Percentiles rank a stretch among this genome's conserved stretches.
phyloP scores from a whole-genome alignment of 2,329 filamentous ascomycete species.

The Diplodia mutila region DNA sequence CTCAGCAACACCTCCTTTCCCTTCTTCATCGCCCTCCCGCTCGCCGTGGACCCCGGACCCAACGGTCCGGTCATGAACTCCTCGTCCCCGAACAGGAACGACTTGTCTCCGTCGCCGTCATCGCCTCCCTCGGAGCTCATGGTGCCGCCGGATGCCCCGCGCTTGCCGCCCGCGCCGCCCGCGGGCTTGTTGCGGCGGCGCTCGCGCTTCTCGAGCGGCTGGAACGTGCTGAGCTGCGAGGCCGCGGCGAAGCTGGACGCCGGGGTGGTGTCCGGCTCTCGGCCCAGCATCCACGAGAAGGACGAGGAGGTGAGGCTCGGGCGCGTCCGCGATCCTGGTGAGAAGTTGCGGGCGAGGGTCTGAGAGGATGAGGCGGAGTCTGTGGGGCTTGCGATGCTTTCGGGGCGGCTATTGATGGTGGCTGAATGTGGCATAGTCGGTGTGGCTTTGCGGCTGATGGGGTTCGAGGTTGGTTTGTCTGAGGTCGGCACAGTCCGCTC shows the following conservation, averaged over 20 bases:
- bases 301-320: slow-evolving; percentile 73
- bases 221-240: slow-evolving; percentile 1
- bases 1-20: slow-evolving; percentile 34
- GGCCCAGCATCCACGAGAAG: slow-evolving; percentile 75
- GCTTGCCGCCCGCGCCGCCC: background rate
- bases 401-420: slow-evolving; percentile 27
- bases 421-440: slow-evolving; percentile 26
- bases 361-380: background rate
- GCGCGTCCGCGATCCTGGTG: slow-evolving; percentile 52
- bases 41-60: slow-evolving; percentile 25
- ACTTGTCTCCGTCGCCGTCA: background rate
- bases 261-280: slow-evolving; percentile 32
- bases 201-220: slow-evolving; percentile 22
- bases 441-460: slow-evolving; percentile 11
- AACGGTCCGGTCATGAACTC: slow-evolving; percentile 30
- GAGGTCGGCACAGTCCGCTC: slow-evolving; percentile 10
- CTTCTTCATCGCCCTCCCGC: slow-evolving; percentile 30
- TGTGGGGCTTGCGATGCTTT: background rate
- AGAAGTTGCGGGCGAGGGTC: slow-evolving; percentile 22
- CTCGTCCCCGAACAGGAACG: slow-evolving; percentile 47
- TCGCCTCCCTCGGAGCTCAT: background rate
- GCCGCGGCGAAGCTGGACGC: slow-evolving; percentile 37
- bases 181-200: slow-evolving; percentile 19
- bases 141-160: background rate
- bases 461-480: slow-evolving; percentile 25